These are phyloP conservation scores for Solanum dulcamara DNA, from an alignment of 257 asterid genomes.

Conservation along the genomic window DNA sequence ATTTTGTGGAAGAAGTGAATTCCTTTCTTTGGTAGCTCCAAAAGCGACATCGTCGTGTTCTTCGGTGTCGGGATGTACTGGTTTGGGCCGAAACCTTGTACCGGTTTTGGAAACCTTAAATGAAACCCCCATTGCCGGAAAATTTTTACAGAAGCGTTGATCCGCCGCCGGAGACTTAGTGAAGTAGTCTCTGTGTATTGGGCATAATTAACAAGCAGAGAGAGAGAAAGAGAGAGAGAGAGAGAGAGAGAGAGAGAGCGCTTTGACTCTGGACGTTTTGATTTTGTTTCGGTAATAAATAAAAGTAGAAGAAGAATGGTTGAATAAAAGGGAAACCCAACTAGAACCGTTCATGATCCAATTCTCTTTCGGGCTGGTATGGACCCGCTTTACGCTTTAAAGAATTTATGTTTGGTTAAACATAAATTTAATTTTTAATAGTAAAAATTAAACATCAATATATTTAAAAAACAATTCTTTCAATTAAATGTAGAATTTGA, in stretches of 20 bases:
- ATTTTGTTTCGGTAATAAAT: background rate
- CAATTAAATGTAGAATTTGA: background rate
- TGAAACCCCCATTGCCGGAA: conserved; percentile 68
- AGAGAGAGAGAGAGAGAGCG: background rate
- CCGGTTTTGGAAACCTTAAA: conserved; percentile 79
- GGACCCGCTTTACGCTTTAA: background rate
- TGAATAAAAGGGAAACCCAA: background rate
- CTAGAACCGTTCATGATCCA: background rate
- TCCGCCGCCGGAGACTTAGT: background rate
- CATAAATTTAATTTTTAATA: background rate
- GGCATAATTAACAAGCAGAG: background rate
- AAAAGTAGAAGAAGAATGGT: background rate
- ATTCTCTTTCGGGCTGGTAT: background rate
- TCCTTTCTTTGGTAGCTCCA: conserved; percentile 12
- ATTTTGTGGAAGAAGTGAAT: background rate
- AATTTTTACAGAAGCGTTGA: background rate
- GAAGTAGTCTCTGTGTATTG: background rate
- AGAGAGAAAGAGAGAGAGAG: background rate
- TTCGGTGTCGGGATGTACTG: conserved; percentile 5
- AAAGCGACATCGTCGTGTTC: conserved; percentile 14
- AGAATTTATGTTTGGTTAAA: background rate
- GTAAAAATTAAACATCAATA: too few relatives aligned
- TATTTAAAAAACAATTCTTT: background rate
- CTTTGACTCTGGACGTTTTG: background rate
- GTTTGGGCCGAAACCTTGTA: conserved; percentile 43